Evolutionary conservation across 306 rosid genomes (phyloP), one percentile per base, ranked within the genome.

Genomic region (Cicer cuneatum): DNA sequence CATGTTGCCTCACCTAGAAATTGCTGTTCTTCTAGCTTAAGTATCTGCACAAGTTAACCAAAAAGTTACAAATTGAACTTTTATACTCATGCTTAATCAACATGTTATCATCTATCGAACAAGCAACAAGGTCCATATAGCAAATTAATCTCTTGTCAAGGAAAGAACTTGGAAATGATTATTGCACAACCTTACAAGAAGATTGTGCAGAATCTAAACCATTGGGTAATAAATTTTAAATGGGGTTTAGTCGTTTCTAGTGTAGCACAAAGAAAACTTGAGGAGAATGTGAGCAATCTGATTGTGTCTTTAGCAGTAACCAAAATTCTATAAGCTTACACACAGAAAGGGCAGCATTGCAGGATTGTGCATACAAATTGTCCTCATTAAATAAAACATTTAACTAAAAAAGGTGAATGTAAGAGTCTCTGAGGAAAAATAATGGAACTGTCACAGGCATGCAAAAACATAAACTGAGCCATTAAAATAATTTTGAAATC

Each of bases 1-100:
- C 98, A 92, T 66, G 90, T 85, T 54, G 96, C 99, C 82, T 92
- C 98, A 54, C 99, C 99, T 66, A 95, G 98, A 89, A 85, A 87
- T 78, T 92, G 91, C 67, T 95, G 99, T 86, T 95, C 99, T 54
- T 92, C 99, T 61, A 95, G 91, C 90, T 78, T 92, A 81, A 95
- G 92, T 87, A 84, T 90, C 99, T 95, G 92, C 92, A 79, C 61
- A 75, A 79, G 74, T 78, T 75, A 83, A 52, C 59, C 82, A 63
- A 68, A 76, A 45, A 21, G 40, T 81, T 74, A 74, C 10, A 45
- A 74, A 24, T 65, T 74, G 52, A 40, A 81, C 74, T 73, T 62
- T 16, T 67, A 57, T 63, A 41, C 66, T 78, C 39, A n/a, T 69
- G 66, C 54, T 62, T 16, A 24, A 63, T 45, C 78, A 74, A 69